These are phyloP conservation scores for Eleusine coracana DNA, from an alignment of 176 grass and related monocot genomes.

Conservation along the genomic window DNA sequence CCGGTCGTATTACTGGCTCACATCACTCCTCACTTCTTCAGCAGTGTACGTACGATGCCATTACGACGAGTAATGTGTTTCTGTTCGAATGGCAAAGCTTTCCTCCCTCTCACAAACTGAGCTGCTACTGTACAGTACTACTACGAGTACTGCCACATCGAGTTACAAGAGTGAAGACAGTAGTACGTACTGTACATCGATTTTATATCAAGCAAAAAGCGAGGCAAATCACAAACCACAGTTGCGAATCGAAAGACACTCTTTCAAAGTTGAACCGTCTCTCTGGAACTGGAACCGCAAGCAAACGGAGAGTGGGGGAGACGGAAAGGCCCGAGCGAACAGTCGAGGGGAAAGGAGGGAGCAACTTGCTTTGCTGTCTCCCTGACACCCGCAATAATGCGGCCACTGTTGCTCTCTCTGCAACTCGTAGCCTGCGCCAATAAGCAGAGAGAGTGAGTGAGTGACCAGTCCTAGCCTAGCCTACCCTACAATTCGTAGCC, in stretches of 20 bases:
- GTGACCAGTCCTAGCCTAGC: background rate
- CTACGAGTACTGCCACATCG: too few species aligned
- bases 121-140: too few species aligned
- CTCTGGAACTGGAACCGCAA: too few species aligned
- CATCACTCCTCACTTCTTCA: too few species aligned
- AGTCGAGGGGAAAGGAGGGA: slow-evolving; percentile 9
- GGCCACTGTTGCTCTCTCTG: background rate
- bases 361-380: slow-evolving; percentile 5
- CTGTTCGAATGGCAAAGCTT: too few species aligned
- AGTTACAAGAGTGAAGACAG: too few species aligned
- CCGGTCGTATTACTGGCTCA: too few species aligned
- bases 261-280: background rate
- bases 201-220: background rate
- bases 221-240: background rate
- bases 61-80: too few species aligned
- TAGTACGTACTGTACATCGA: too few species aligned
- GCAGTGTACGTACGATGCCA: too few species aligned
- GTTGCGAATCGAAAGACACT: background rate
- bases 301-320: background rate
- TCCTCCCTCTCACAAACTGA: too few species aligned
- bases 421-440: too few species aligned
- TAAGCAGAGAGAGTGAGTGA: background rate
- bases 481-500: background rate
- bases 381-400: background rate
- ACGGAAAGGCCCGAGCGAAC: background rate